Evolutionary conservation across 2,329 filamentous ascomycete species (phyloP), one percentile per base, ranked within the genome.

Genomic region (Harringtonia aguacate): DNA sequence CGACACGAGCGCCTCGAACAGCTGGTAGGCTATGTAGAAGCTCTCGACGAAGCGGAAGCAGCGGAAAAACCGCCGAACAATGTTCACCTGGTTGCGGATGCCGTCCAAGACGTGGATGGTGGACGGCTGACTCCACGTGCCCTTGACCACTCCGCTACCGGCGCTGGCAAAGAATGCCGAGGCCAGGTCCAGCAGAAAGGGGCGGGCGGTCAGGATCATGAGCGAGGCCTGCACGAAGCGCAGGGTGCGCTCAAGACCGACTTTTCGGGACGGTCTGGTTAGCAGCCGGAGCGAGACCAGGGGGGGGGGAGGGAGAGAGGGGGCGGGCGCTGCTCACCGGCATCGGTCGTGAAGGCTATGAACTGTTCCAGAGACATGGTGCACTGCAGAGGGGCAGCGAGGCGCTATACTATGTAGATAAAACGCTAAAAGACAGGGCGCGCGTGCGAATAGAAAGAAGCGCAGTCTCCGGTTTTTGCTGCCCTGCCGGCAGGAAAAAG

Each of bases 1-100:
- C 20, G 9, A 15, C 8, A 42, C 12, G 13, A 46, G 35, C 6
- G 30, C 31, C 12, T 7, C 35, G 52, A 67, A 75, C 27, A 66
- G 55, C 3, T 56, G 55, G 55, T 68, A 70, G 2, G 77, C 74
- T 3, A 63, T 57, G 21, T 65, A 56, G 52, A 84, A 80, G 39
- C 68, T 70, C 37, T 78, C 75, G 42, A 84, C 61, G 56, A 81
- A 86, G 53, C 79, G 78, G 57, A 85, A 82, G 46, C 84, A 64
- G 13, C 84, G 77, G 56, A 86, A 71, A 60, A 75, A 79, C 20
- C 81, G 74, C 31, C 84, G 70, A 17, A 63, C 61, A 36, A 75
- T 54, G 48, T 66, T 69, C 43, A 77, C 55, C 33, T 64, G 65
- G 36, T 55, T 48, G 47, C 64, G 62, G 17, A 76, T 52, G 13